Evolutionary conservation across 495 filamentous ascomycete genomes (phyloP), one percentile per base, ranked within the genome.

Genomic region (Cryomyces antarcticus): DNA sequence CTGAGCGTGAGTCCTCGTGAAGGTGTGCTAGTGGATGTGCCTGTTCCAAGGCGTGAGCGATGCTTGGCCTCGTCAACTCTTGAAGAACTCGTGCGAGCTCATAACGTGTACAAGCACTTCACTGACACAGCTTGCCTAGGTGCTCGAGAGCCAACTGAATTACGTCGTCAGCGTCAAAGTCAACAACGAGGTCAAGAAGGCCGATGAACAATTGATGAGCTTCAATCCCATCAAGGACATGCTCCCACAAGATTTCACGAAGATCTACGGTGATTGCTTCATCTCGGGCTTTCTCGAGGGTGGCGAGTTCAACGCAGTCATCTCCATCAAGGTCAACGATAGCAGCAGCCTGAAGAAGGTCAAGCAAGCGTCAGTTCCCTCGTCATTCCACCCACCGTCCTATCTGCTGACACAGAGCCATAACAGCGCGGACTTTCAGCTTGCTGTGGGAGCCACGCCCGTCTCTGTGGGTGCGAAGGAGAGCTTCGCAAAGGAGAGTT

Each of bases 81-180:
- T 2, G 1, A 24, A 2, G 17, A 24, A 24, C 17, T 24, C 17
- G 17, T 24, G 17, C 17, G 17, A 24, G 17, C 17, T 24, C 17
- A 24, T 24, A 2, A 24, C 1, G 17, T 24, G 17, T 24, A 24
- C 17, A 24, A 24, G 17, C 2, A 24, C 17, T 24, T 24, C 17
- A 24, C 17, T 24, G 17, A 24, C 2, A 24, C 17, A 24, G 17
- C 17, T 24, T 24, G 17, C 17, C 17, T 24, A 62, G 34, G 47
- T 62, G 39, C 54, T 55, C 24, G 53, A 59, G 12, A 57, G 52
- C 41, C 54, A 63, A 38, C 46, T 63, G 4, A 63, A 62, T 42
- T 60, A 55, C 38, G 47, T 59, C 30, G 53, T 63, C 41, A 54
- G 49, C 28, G 59, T 62, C 39, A 61, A 60, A 30, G 59, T 62